A percentile compares a stretch with the other conserved stretches of the same genome.
Evolutionary conservation across 2,329 filamentous ascomycete genomes (phyloP).

Genomic region (Plectosphaerella sp.): DNA sequence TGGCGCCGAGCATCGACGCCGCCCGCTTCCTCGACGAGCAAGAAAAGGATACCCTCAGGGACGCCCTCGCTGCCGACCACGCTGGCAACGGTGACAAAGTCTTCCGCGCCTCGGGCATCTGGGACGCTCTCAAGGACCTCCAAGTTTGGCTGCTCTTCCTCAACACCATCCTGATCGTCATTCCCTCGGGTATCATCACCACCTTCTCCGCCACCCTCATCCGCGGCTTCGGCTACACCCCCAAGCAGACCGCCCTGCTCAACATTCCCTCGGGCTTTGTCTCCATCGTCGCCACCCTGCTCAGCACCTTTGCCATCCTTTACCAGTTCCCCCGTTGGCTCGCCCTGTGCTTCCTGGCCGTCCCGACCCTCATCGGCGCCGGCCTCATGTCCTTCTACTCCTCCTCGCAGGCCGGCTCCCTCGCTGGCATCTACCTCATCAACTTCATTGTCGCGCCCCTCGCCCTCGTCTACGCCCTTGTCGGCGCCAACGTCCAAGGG

Average conservation of each 20-base stretch:
- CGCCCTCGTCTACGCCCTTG: no score
- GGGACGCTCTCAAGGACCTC: slow-evolving; percentile 33
- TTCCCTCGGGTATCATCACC: slow-evolving; percentile 24
- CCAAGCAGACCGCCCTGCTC: no score
- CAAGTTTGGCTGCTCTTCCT: slow-evolving; percentile 38
- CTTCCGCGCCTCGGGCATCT: slow-evolving; percentile 32
- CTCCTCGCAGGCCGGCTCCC: slow-evolving; percentile 21
- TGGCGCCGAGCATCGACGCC: neutral
- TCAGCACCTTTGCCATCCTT: no score
- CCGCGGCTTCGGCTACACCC: no score
- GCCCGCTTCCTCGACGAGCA: neutral
- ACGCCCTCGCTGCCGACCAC: slow-evolving; percentile 26
- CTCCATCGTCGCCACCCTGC: no score
- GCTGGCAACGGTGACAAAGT: slow-evolving; percentile 29
- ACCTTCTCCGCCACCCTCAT: slow-evolving; percentile 21
- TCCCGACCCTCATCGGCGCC: no score
- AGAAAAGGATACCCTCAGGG: neutral
- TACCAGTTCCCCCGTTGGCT: no score
- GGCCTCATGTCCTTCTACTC: no score
- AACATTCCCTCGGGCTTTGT: no score
- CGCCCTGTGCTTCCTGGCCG: no score
- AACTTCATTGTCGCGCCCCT: no score
- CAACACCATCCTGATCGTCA: slow-evolving; percentile 16
- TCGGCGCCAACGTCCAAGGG: no score
- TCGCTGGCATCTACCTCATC: slow-evolving; percentile 25